Base-by-base conservation (phyloP, 2,329 filamentous ascomycete species). In the Drechslera avenae region DNA sequence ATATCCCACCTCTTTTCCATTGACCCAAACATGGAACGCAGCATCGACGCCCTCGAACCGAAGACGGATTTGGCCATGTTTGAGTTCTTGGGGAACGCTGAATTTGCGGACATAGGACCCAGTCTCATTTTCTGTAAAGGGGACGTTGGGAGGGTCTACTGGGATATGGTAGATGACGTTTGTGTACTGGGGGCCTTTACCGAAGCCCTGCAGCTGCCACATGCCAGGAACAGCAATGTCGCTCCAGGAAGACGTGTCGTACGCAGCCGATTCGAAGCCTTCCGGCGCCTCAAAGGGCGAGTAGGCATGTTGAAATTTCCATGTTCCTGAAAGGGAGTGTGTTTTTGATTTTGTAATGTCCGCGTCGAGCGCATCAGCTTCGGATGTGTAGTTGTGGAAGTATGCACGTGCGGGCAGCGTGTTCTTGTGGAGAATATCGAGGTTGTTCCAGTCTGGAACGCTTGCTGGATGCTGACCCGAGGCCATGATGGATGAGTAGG, bases 21-120 rank as follows among this genome's bases (percentile, higher is more conserved):
- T 90, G 5, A 90, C 73, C 79, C 82, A 89, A 9, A 89, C 72
- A 67, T 89, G 86, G 60, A 86, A 90, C 0, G 86, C 84, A 60
- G 84, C 86, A 60, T 90, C 87, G 0, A 90, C 86, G 1, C 87
- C 87, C 46, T 90, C 87, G 53, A 89, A 90, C 9, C 87, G 77
- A 17, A 90, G 73, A 13, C 86, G 78, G 14, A 89, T 71, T 57
- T 88, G 85, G 35, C 72, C 65, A 8, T 73, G 74, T n/a, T 75
- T 72, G 75, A 80, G 83, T 6, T 73, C 67, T 2, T 70, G 47
- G 0, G 84, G 84, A 3, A 87, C 75, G 1, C 72, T 60, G 59
- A 88, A 87, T 3, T 68, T 73, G 8, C 80, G 80, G 12, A 80
- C 74, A 63, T 89, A 89, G 0, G 80, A 82, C 5, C 86, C 86